These are phyloP conservation scores for Ceratocystis huliohia DNA, from an alignment of 2,329 filamentous ascomycete species.

Conservation along the genomic window DNA sequence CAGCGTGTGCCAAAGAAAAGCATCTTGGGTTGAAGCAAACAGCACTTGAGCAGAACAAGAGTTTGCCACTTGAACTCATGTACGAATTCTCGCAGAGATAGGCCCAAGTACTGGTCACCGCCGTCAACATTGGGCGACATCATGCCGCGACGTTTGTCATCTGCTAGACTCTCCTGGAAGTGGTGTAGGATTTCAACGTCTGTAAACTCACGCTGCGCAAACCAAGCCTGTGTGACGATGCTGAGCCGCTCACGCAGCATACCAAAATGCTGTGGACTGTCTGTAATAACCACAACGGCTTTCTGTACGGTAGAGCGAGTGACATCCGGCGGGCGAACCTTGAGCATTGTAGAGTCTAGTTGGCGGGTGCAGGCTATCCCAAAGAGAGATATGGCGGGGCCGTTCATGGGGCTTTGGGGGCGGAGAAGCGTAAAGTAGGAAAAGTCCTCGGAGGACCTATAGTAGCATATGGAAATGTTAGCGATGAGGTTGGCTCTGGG, in stretches of 20 bases:
- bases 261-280: constrained; percentile 80
- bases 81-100: constrained; percentile 79
- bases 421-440: constrained; percentile 90
- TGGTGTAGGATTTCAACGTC: constrained; percentile 80
- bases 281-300: constrained; percentile 87
- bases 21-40: constrained; percentile 95
- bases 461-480: neutral
- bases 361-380: constrained; percentile 93
- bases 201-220: constrained; percentile 82
- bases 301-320: constrained; percentile 98
- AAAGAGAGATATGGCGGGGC: constrained; percentile 70
- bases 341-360: constrained; percentile 64
- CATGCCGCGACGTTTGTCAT: constrained; percentile 46
- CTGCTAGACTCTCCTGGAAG: constrained; percentile 78
- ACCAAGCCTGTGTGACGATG: constrained; percentile 90
- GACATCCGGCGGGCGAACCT: constrained; percentile 72
- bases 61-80: constrained; percentile 94
- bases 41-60: constrained; percentile 83
- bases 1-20: constrained; percentile 97
- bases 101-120: constrained; percentile 75
- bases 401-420: constrained; percentile 36
- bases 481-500: neutral
- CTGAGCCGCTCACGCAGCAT: constrained; percentile 80
- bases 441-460: constrained; percentile 81
- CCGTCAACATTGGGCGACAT: constrained; percentile 58